These are phyloP conservation scores for Yamadazyma scolyti DNA, from an alignment of 805 yeast genomes.

Conservation along the genomic window DNA sequence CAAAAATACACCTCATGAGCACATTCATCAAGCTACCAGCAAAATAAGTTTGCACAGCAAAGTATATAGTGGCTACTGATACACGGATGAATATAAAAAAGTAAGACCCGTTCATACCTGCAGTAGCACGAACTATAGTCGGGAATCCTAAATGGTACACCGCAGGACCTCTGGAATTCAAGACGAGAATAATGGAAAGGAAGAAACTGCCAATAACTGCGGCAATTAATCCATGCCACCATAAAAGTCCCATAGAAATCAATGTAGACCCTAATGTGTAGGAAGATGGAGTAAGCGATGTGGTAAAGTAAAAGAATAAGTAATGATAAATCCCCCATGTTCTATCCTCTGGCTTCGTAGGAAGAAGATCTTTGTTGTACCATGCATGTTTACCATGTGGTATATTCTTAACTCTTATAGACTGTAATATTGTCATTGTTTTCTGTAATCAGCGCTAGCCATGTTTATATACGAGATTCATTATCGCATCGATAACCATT, in stretches of 20 bases:
- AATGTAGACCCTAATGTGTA: constrained; percentile 5
- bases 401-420: constrained; percentile 1
- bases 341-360: constrained; percentile 2
- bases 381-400: constrained; percentile 3
- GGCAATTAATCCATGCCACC: constrained; percentile 7
- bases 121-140: constrained; percentile 5
- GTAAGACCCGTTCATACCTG: constrained; percentile 7
- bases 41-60: constrained; percentile 7
- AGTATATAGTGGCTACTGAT: constrained; percentile 6
- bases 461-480: no score
- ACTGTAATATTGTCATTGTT: no score
- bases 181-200: constrained; percentile 4
- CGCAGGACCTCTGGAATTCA: constrained; percentile 6
- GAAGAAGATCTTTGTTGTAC: constrained; percentile 8
- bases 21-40: constrained; percentile 6
- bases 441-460: no score
- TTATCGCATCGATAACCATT: no score
- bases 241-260: constrained; percentile 4
- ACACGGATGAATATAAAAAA: constrained; percentile 7
- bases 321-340: constrained; percentile 6
- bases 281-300: constrained; percentile 6
- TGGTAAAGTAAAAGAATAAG: constrained; percentile 8
- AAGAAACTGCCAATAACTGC: constrained; percentile 7
- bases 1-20: constrained; percentile 7
- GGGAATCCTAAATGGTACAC: constrained; percentile 8